Conservation (phyloP, 2,329 filamentous ascomycete genomes). For the Exophiala xenobiotica region DNA sequence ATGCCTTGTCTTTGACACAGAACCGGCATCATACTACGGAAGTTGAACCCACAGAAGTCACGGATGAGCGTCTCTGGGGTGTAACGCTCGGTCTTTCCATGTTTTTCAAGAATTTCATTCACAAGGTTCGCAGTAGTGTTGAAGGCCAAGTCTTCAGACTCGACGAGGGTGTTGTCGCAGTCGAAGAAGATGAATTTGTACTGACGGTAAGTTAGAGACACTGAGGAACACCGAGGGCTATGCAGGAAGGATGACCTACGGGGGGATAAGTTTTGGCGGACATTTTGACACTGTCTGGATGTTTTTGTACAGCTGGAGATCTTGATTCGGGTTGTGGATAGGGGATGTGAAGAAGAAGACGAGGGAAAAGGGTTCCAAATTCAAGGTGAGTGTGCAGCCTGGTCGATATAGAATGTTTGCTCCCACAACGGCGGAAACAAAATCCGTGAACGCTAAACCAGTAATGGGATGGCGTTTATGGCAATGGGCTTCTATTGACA, state of each 20-base stretch:
- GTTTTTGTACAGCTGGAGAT: too few species aligned
- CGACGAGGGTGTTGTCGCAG: constrained; percentile 84
- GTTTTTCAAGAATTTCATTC: constrained; percentile 75
- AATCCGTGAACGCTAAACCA: not conserved
- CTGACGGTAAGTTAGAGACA: constrained; percentile 36
- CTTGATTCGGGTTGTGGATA: too few species aligned
- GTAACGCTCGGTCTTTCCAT: constrained; percentile 67
- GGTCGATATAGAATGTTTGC: not conserved
- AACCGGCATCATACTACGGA: constrained; percentile 82
- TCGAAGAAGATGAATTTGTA: constrained; percentile 74
- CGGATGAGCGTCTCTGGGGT: constrained; percentile 74
- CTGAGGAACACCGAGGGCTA: too few species aligned
- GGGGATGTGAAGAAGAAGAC: not conserved
- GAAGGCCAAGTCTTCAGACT: constrained; percentile 87
- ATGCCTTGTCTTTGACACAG: constrained; percentile 77
- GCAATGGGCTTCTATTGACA: too few species aligned
- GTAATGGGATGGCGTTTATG: not conserved
- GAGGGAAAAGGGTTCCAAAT: not conserved
- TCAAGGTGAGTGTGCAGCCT: not conserved
- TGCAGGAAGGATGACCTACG: not conserved
- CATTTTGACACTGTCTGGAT: too few species aligned
- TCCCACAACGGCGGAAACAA: not conserved
- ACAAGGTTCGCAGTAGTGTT: constrained; percentile 86
- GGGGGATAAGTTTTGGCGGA: not conserved
- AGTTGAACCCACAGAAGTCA: constrained; percentile 92